phyloP scores from a whole-genome alignment of 1,284 basidiomycete species.

The Fomitiporia mediterranea region DNA sequence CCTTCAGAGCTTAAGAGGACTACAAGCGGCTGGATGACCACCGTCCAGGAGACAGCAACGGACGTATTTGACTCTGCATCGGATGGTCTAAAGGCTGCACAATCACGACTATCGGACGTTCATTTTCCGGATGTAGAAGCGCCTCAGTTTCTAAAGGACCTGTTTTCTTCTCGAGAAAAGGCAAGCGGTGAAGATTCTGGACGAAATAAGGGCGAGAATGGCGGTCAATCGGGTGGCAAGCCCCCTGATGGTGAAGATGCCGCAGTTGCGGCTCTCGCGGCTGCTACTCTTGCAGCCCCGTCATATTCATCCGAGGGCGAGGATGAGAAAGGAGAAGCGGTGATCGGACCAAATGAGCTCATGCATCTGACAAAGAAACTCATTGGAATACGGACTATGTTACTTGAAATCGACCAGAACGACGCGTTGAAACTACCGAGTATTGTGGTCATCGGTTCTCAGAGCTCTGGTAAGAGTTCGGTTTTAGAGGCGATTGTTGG shows the following conservation, averaged over 20 bases:
- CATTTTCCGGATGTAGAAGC: slow-evolving; percentile 64
- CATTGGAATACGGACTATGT: slow-evolving; percentile 92
- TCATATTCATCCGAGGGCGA: slow-evolving; percentile 47
- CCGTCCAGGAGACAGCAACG: slow-evolving; percentile 64
- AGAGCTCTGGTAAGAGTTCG: slow-evolving; percentile 97
- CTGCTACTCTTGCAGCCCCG: slow-evolving; percentile 69
- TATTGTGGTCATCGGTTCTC: slow-evolving; percentile 97
- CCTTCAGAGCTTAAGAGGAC: slow-evolving; percentile 61
- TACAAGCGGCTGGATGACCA: slow-evolving; percentile 59
- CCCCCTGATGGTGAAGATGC: slow-evolving; percentile 51
- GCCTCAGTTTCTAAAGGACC: slow-evolving; percentile 67
- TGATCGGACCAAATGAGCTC: slow-evolving; percentile 60
- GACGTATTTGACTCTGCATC: slow-evolving; percentile 65
- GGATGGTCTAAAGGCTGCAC: slow-evolving; percentile 55
- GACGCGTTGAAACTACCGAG: slow-evolving; percentile 91
- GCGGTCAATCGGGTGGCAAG: slow-evolving; percentile 21
- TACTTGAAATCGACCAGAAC: slow-evolving; percentile 93
- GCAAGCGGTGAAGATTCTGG: slow-evolving; percentile 26
- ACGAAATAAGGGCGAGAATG: slow-evolving; percentile 27
- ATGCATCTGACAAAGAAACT: slow-evolving; percentile 94
- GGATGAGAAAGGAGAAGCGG: slow-evolving; percentile 33
- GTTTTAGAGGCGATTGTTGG: slow-evolving; percentile 98
- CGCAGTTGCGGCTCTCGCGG: slow-evolving; percentile 68
- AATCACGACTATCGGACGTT: slow-evolving; percentile 52
- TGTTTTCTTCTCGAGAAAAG: slow-evolving; percentile 46